Base-by-base conservation (phyloP, 1,139 yeast genomes). In the Geotrichum carabidarum region DNA sequence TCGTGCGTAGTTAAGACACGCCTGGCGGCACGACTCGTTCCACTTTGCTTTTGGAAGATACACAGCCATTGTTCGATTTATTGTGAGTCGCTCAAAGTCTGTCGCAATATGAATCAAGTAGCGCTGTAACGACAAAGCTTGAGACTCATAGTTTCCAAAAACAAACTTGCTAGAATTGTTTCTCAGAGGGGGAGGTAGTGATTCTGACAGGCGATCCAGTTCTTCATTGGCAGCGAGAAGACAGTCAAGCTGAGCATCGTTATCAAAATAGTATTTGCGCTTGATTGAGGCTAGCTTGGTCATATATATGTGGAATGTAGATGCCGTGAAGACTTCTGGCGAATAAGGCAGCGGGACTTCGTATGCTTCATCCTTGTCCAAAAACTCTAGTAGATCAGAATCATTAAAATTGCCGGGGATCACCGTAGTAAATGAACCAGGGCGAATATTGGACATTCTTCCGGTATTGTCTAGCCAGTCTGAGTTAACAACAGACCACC, bases 391-490 rank as follows among this genome's bases (percentile, higher is more conserved):
- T 41, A 59, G 43, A 15, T 55, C 62, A 8, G 50, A 46, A 27
- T 59, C 62, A 35, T 55, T 54, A 18, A 49, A 56, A 40, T 59
- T 59, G 8, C 60, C 61, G 4, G 74, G 74, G 18, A 54, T 5
- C 1, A 67, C 64, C 1, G 74, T 67, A 2, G 66, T 53, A 53
- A 69, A 71, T 17, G 66, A 62, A 12, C 54, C 56, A 3, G 60
- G 50, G 5, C 60, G 57, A 11, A 72, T 63, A 22, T 66, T 48
- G 0, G 66, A 59, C 42, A 61, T 60, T 17, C 72, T 54, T 42
- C 65, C 67, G 31, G 63, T 59, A 44, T 65, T 70, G 50, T 72
- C 74, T 42, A 65, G 62, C 76, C 76, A 73, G 57, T 73, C 76
- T 34, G 65, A 57, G 12, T 63, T 64, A 7, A 71, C 65, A 30